Base-by-base conservation (phyloP, 2,329 filamentous ascomycete genomes). In the Teratosphaeria nubilosa region DNA sequence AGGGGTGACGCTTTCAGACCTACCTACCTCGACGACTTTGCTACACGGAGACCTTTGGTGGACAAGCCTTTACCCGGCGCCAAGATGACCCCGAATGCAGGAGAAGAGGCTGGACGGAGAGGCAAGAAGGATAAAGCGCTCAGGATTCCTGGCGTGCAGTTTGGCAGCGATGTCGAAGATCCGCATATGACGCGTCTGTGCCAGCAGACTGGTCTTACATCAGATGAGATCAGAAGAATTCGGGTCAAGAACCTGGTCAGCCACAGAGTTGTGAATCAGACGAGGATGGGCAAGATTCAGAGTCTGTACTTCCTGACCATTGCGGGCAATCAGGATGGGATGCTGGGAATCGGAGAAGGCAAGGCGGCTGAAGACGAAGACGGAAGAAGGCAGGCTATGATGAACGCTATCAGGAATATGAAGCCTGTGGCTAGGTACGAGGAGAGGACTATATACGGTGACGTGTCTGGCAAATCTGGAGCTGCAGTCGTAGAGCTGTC, bases 381-480 rank as follows among this genome's bases (percentile, higher is more conserved):
- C 59, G 90, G 89, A 0, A 72, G 76, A 45, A 76, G 80, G 63
- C 90, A 95, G 76, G 88, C 91, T 51, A 84, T 82, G 73, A 84
- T 91, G 76, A 80, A 86, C 63, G 92, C 94, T 4, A 88, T 97
- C 66, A 81, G 87, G 69, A 96, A 94, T 78, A 91, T 99, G 89
- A 84, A 85, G 77, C 91, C 94, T n/a, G 84, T 99, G 58, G 84
- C 85, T 54, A 81, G 92, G 59, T 99, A 97, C 71, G 94, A 99
- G 78, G 82, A 90, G 67, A 81, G 94, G 62, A 99, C 94, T 13
- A 94, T 96, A 56, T 97, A 82, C 75, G 94, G 94, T 58, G 84
- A 91, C 63, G 82, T 95, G 48, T 81, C 85, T 73, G 84, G 79
- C 66, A 99, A 99, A 79, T 82, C 95, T 34, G 90, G 90, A 59